These are phyloP conservation scores for Phaeotremella skinneri DNA, from an alignment of 768 basidiomycete genomes.

Conservation along the genomic window DNA sequence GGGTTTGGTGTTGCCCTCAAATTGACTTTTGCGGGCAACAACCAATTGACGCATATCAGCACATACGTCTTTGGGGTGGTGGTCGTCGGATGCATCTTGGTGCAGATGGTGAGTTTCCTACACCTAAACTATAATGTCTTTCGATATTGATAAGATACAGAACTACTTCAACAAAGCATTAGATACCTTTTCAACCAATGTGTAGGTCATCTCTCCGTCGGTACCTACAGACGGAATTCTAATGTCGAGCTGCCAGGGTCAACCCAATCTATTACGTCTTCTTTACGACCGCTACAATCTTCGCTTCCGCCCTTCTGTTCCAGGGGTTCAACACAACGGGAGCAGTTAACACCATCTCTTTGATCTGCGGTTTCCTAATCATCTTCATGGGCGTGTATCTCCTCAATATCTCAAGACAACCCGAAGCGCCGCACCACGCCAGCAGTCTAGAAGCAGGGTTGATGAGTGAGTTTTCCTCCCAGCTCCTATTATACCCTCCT, in stretches of 20 bases:
- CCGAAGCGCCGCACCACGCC: constrained; percentile 47
- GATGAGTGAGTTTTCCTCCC: constrained; percentile 46
- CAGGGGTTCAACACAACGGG: constrained; percentile 92
- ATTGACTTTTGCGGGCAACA: constrained; percentile 85
- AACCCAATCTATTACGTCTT: constrained; percentile 98
- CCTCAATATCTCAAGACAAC: constrained; percentile 47
- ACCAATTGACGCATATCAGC: constrained; percentile 89
- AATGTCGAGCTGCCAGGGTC: constrained; percentile 59
- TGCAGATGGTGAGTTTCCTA: constrained; percentile 54
- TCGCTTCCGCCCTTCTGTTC: constrained; percentile 94
- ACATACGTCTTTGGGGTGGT: constrained; percentile 94
- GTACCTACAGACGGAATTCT: not conserved
- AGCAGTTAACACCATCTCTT: constrained; percentile 75
- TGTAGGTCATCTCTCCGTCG: constrained; percentile 60
- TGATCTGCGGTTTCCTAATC: constrained; percentile 82
- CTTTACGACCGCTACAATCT: constrained; percentile 87
- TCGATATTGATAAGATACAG: constrained; percentile 12
- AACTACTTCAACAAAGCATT: constrained; percentile 91
- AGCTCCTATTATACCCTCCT: not conserved
- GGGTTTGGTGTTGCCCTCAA: constrained; percentile 97
- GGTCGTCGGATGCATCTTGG: constrained; percentile 70
- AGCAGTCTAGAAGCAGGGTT: constrained; percentile 47
- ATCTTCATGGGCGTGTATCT: constrained; percentile 87
- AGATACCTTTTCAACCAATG: constrained; percentile 94
- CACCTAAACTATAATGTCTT: not conserved